Evolutionary conservation across 106 monocot species (phyloP).

Genomic region (Dendrobium officinale): DNA sequence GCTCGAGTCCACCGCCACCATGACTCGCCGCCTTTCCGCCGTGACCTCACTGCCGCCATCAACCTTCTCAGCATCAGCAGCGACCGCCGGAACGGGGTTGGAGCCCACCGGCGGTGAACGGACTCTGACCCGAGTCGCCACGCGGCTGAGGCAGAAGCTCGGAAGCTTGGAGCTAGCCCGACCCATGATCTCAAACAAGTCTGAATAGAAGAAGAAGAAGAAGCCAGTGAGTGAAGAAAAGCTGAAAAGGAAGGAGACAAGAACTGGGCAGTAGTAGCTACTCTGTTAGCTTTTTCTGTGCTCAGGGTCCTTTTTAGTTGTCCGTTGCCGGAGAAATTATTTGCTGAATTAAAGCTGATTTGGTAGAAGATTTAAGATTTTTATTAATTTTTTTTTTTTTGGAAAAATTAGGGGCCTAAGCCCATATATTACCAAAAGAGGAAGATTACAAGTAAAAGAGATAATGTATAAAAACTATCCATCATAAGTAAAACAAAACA

Average conservation of each 20-base stretch:
- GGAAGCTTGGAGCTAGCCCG: conserved; percentile 23
- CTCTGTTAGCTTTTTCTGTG: background rate
- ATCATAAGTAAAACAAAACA: too few relatives aligned
- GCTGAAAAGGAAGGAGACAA: background rate
- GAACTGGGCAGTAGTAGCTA: background rate
- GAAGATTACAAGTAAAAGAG: too few relatives aligned
- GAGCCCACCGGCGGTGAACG: conserved; percentile 22
- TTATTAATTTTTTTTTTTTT: too few relatives aligned
- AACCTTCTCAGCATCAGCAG: too few relatives aligned
- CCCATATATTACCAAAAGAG: too few relatives aligned
- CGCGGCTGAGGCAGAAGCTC: conserved; percentile 40
- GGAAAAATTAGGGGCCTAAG: too few relatives aligned
- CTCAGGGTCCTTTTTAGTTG: background rate
- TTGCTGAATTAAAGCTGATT: too few relatives aligned
- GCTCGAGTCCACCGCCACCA: conserved; percentile 46
- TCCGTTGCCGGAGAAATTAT: background rate
- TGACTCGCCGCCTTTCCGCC: conserved; percentile 30
- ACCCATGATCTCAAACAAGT: conserved; percentile 6
- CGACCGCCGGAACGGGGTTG: conserved; percentile 5
- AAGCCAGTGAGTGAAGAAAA: background rate
- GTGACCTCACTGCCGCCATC: background rate
- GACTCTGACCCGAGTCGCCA: conserved; percentile 27
- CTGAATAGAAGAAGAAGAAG: background rate
- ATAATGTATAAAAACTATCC: too few relatives aligned
- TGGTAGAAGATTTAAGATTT: too few relatives aligned